A percentile compares a stretch with the other conserved stretches of the same genome.
Conservation (phyloP, 441 rosid species). For the Gossypium aridum region DNA sequence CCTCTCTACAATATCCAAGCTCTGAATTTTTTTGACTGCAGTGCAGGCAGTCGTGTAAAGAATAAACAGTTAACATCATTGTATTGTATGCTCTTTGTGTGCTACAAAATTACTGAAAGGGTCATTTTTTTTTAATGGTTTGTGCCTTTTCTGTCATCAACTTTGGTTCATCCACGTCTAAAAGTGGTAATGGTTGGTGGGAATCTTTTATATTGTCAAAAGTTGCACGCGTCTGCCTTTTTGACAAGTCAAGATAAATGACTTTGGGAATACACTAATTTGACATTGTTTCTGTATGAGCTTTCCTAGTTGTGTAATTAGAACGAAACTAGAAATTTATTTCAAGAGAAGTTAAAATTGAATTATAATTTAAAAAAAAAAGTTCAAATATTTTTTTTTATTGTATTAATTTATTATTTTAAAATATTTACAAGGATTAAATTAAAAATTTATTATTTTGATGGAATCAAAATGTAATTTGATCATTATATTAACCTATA, state of each 20-base stretch:
- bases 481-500: too few species aligned
- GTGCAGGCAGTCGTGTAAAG: conserved; percentile 12
- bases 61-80: not conserved
- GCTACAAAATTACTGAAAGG: not conserved
- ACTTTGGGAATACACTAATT: not conserved
- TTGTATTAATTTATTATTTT: too few species aligned
- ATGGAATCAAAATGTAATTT: too few species aligned
- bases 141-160: not conserved
- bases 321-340: too few species aligned
- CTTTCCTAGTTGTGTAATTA: too few species aligned
- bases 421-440: too few species aligned
- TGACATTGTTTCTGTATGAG: too few species aligned
- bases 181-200: not conserved
- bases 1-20: not conserved
- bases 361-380: too few species aligned
- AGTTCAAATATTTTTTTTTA: too few species aligned
- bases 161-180: not conserved
- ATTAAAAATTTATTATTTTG: too few species aligned
- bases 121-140: not conserved
- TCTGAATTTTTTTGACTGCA: not conserved
- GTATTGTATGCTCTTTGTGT: not conserved
- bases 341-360: too few species aligned
- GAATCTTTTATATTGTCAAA: not conserved
- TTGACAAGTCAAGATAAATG: not conserved
- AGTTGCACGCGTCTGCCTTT: not conserved